Base-by-base conservation (phyloP, 495 filamentous ascomycete genomes). In the Annulohypoxylon moriforme region DNA sequence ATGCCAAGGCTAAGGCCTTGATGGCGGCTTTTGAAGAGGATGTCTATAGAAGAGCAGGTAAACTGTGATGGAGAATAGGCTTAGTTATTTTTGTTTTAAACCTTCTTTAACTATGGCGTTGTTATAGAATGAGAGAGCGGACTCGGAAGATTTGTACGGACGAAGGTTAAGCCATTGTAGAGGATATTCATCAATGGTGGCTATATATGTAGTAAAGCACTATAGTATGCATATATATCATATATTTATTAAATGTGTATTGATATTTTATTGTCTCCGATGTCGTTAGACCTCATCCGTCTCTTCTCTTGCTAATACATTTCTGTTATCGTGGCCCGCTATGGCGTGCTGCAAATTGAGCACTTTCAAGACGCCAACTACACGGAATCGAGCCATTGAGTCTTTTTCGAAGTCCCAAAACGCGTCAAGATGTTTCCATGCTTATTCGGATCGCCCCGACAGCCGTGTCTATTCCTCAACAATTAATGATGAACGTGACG, bases 21-120 rank as follows among this genome's bases (percentile, higher is more conserved):
- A 74, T 80, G 2, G 67, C 66, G 68, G 75, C 72, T 25, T 81
- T 81, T 38, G 77, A 81, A 63, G 67, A 77, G 18, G 60, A 64
- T 3, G 38, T 80, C 2, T 81, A 76, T 60, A 22, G 50, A 14
- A 55, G 34, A 49, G 57, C 57, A 55, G 44, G 64, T 2, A 67
- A 67, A n/a, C 34, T 67, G 8, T 60, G 22, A 58, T 55, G 22
- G 16, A n/a, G 20, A 44, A 49, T 49, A 31, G 22, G 7, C 7
- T 22, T 13, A 22, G 16, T 40, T 40, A 13, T 3, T 1, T 20
- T n/a, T 36, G n/a, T n/a, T n/a, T n/a, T n/a, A n/a, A n/a, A n/a
- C n/a, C n/a, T 38, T 14, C 33, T 0, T 22, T 16, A 14, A 4
- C n/a, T 36, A 1, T 20, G 11, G 22, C 14, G 31, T 56, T 55